Conservation (phyloP, 2,329 filamentous ascomycete genomes). For the Cyphellophora attinorum region DNA sequence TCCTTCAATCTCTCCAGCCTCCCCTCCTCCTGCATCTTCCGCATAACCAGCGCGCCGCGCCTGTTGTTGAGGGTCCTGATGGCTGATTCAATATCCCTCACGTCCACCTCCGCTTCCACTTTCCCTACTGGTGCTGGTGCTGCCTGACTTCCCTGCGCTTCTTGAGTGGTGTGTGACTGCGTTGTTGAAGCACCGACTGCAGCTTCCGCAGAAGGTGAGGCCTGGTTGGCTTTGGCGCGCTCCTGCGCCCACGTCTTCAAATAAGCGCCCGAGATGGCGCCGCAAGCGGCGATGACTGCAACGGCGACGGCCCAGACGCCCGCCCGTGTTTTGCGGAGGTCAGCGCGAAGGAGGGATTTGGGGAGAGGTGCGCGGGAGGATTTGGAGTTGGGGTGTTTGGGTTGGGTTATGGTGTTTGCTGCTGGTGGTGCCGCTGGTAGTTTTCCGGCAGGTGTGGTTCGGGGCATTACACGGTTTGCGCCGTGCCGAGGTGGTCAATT, state of each 20-base stretch:
- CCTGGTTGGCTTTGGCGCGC: not conserved
- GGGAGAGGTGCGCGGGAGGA: too few relatives aligned
- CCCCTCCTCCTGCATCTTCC: slow-evolving; percentile 11
- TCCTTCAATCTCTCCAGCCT: slow-evolving; percentile 9
- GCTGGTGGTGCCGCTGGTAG: too few relatives aligned
- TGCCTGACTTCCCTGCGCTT: too few relatives aligned
- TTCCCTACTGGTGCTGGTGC: too few relatives aligned
- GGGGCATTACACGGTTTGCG: too few relatives aligned
- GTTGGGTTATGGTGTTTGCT: too few relatives aligned
- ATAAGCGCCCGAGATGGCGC: slow-evolving; percentile 12
- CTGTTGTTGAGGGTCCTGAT: slow-evolving; percentile 9
- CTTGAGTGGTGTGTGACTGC: not conserved
- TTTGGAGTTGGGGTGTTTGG: too few relatives aligned
- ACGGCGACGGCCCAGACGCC: slow-evolving; percentile 12
- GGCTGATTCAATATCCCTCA: slow-evolving; percentile 1
- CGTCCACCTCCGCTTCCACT: not conserved
- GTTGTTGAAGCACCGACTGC: not conserved
- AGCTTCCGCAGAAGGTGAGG: not conserved
- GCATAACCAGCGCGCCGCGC: slow-evolving; percentile 7
- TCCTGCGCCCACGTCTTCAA: slow-evolving; percentile 1
- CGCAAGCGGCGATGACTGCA: slow-evolving; percentile 12
- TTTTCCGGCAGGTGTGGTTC: too few relatives aligned
- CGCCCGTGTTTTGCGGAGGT: slow-evolving; percentile 9
- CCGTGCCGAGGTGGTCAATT: too few relatives aligned
- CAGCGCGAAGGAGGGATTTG: too few relatives aligned